Evolutionary conservation across 23 red algal genomes (phyloP).

Genomic region (Cyanidioschyzon merolae): DNA sequence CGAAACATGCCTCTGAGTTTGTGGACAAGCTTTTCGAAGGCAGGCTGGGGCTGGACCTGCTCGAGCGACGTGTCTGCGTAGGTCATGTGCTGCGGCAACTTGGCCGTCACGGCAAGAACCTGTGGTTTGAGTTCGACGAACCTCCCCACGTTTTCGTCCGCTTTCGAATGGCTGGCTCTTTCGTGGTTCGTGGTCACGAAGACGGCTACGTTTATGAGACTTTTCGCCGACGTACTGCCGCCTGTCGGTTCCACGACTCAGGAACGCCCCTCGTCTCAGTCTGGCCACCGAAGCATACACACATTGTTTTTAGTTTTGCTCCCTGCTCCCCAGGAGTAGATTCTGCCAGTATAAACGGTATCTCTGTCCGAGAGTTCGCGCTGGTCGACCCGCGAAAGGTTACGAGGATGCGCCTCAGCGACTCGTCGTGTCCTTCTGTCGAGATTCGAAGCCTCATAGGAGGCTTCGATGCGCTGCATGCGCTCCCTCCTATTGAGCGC

Average conservation of each 20-base stretch:
- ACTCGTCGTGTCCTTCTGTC: not conserved
- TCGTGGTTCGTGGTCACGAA: not conserved
- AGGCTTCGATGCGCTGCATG: not conserved
- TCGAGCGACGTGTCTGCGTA: not conserved
- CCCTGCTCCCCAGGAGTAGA: not conserved
- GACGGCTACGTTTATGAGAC: not conserved
- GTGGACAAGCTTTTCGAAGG: not conserved
- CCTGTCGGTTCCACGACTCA: not conserved
- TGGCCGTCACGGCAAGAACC: constrained; percentile 4
- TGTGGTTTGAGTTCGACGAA: constrained; percentile 8
- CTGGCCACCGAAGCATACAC: not conserved
- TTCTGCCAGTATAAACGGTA: not conserved
- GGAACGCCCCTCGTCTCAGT: not conserved
- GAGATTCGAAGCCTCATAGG: not conserved
- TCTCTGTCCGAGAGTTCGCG: not conserved
- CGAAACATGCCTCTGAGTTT: not conserved
- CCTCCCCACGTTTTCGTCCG: constrained; percentile 2
- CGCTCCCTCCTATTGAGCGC: not conserved
- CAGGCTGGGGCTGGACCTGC: not conserved
- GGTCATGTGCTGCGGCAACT: not conserved
- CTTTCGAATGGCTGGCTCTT: constrained; percentile 1
- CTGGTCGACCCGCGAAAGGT: not conserved
- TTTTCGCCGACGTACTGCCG: not conserved
- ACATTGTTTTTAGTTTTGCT: not conserved
- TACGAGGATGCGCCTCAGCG: not conserved